Conservation (phyloP, 345 rosid species). For the Boechera stricta region DNA sequence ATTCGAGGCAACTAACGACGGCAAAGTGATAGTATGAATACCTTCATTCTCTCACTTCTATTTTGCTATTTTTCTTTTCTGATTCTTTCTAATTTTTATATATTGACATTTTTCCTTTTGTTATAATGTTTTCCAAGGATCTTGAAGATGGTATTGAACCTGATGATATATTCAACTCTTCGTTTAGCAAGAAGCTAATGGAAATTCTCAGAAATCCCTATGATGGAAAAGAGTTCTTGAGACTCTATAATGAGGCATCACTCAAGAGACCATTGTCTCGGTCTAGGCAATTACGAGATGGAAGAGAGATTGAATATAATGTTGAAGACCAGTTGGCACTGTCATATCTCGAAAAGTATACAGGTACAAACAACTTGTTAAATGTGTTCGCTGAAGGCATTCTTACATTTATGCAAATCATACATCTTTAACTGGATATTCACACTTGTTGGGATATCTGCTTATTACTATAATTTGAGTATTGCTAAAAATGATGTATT, state of each 20-base stretch:
- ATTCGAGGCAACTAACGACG: constrained; percentile 48
- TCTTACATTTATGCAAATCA: constrained; percentile 11
- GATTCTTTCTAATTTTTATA: constrained; percentile 15
- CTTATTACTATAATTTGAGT: not conserved
- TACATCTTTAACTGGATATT: not conserved
- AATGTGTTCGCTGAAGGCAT: constrained; percentile 1
- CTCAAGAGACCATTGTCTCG: constrained; percentile 37
- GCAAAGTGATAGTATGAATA: constrained; percentile 40
- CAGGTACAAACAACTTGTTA: constrained; percentile 46
- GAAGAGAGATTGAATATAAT: constrained; percentile 38
- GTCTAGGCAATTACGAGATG: constrained; percentile 46
- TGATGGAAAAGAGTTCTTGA: constrained; percentile 47
- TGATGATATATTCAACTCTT: constrained; percentile 37
- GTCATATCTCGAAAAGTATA: constrained; percentile 61
- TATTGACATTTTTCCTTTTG: not conserved
- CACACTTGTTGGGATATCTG: constrained; percentile 6
- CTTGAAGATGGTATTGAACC: constrained; percentile 41
- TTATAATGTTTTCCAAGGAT: constrained; percentile 33
- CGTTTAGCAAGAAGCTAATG: constrained; percentile 57
- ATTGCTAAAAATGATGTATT: not conserved
- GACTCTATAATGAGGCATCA: constrained; percentile 41
- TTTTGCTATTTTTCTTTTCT: not conserved
- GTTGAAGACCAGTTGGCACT: constrained; percentile 23
- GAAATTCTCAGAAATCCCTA: constrained; percentile 58
- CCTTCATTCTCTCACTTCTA: constrained; percentile 20